Evolutionary conservation across 1,284 basidiomycete genomes (phyloP).

Genomic region (Jaminaea rosea): DNA sequence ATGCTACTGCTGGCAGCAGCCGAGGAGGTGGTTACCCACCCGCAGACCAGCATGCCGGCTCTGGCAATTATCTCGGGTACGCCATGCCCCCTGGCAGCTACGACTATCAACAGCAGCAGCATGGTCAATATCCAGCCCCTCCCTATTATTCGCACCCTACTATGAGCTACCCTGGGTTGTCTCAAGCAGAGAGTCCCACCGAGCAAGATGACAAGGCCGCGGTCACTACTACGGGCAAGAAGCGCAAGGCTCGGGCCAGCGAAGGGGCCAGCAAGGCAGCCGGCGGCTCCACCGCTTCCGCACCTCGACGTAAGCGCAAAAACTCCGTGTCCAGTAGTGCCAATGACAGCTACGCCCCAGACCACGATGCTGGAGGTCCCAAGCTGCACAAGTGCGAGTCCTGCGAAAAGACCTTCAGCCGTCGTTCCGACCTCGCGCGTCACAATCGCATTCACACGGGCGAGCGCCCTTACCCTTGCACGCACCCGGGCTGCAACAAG

Average conservation of each 20-base stretch:
- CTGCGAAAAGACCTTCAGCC: conserved; percentile 43
- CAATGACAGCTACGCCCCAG: conserved; percentile 13
- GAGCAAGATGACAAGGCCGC: conserved; percentile 4
- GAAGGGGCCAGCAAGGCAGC: background rate
- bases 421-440: conserved; percentile 41
- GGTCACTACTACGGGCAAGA: background rate
- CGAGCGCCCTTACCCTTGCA: conserved; percentile 63
- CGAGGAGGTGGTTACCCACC: too few relatives aligned
- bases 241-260: background rate
- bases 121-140: too few relatives aligned
- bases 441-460: conserved; percentile 82
- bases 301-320: conserved; percentile 11
- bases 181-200: too few relatives aligned
- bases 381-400: conserved; percentile 43
- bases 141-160: too few relatives aligned
- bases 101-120: too few relatives aligned
- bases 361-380: conserved; percentile 44
- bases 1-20: too few relatives aligned
- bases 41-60: too few relatives aligned
- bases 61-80: too few relatives aligned
- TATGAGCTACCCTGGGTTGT: too few relatives aligned
- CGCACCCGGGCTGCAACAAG: conserved; percentile 51
- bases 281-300: conserved; percentile 11
- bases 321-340: background rate
- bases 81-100: too few relatives aligned